Evolutionary conservation across 2,329 filamentous ascomycete genomes (phyloP), one percentile per base, ranked within the genome.

Genomic region (Colletotrichum sp.): DNA sequence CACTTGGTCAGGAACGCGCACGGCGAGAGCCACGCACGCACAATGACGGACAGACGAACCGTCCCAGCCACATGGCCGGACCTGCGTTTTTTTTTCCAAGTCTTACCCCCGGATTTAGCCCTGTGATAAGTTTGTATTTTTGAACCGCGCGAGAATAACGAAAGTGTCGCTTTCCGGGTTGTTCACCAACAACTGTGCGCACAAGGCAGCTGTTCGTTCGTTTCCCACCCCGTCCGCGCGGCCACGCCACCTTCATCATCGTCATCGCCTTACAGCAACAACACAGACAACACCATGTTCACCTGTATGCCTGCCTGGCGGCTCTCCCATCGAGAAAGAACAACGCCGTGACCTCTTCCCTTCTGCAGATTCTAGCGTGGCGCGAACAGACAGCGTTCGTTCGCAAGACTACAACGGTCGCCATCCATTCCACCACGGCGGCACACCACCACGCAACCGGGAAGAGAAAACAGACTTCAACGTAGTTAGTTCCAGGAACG

Each of bases 311-410:
- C 25, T 29, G 22, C 27, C 27, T 36, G 25, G 16, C 34, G 15
- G 19, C 61, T n/a, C 30, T 19, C 29, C n/a, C 16, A 29, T 36
- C 15, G 1, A 19, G 2, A 3, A 67, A 6, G 19, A 15, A 29
- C 12, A 13, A 65, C 30, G 62, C 62, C 61, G 32, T 32, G 62
- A 64, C 69, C 39, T 52, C 64, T 44, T 12, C 8, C 15, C 9
- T 70, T 22, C 66, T 64, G 61, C 32, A 44, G 34, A 59, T 61
- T 73, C 30, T 73, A 73, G 66, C 57, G 66, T 73, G 57, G 57
- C 55, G 66, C 71, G 71, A 73, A 73, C 71, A 73, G 71, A 73
- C 66, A 34, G 59, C 44, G 32, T 44, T 71, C 67, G 72, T 59
- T 61, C 72, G 72, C 30, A 44, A 32, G 8, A 44, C 39, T 39